Percentiles rank a stretch among this genome's conserved stretches.
phyloP scores from a whole-genome alignment of 2,329 filamentous ascomycete genomes.

The Scedosporium apiospermum region DNA sequence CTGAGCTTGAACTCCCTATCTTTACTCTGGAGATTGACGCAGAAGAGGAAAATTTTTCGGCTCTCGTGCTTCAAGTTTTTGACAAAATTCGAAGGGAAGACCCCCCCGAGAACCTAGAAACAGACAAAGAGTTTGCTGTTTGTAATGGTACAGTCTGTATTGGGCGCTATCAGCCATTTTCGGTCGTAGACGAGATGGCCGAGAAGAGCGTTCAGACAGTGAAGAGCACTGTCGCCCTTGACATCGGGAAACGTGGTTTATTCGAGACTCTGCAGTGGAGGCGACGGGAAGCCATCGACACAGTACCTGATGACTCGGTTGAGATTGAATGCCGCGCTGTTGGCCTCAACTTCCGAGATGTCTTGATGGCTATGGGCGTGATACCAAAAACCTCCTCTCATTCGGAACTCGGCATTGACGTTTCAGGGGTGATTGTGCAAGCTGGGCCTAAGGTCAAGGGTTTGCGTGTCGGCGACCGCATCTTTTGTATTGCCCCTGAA shows the following conservation, averaged over 20 bases:
- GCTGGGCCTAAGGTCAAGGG: slow-evolving; percentile 42
- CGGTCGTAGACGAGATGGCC: slow-evolving; percentile 13
- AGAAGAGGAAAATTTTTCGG: not conserved
- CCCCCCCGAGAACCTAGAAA: slow-evolving; percentile 13
- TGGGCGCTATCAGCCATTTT: slow-evolving; percentile 17
- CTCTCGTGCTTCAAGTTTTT: slow-evolving; percentile 11
- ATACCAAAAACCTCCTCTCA: slow-evolving; percentile 10
- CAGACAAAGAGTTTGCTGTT: slow-evolving; percentile 23
- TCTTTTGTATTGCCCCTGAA: slow-evolving; percentile 24
- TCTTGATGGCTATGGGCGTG: slow-evolving; percentile 15
- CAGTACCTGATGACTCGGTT: slow-evolving; percentile 12
- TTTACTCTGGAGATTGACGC: slow-evolving; percentile 19
- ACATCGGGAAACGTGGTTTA: slow-evolving; percentile 13
- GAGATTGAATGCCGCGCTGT: slow-evolving; percentile 17
- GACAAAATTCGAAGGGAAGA: slow-evolving; percentile 13
- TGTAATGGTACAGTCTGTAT: slow-evolving; percentile 16
- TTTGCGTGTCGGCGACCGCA: slow-evolving; percentile 62
- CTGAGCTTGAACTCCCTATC: slow-evolving; percentile 17
- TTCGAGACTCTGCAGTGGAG: slow-evolving; percentile 17
- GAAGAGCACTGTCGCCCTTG: slow-evolving; percentile 10
- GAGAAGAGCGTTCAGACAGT: slow-evolving; percentile 3
- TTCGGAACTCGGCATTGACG: slow-evolving; percentile 18
- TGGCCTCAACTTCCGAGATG: slow-evolving; percentile 17
- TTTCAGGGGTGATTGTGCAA: slow-evolving; percentile 21
- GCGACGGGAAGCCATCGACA: slow-evolving; percentile 9